Evolutionary conservation across 305 asterid species (phyloP).

Genomic region (Ilex paraguariensis): DNA sequence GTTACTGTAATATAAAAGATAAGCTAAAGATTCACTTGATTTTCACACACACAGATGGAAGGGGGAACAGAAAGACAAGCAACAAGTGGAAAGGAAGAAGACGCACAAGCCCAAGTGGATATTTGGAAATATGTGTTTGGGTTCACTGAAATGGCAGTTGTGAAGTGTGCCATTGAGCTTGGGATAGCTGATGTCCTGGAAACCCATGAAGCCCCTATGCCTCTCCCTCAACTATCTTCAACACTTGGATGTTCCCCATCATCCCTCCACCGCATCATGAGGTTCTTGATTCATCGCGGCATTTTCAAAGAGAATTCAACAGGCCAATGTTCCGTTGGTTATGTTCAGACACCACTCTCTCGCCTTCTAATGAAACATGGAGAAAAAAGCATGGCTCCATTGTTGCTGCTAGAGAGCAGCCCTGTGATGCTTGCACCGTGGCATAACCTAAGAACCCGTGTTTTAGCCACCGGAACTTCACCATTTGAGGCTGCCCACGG

Average conservation of each 20-base stretch:
- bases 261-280: slow-evolving; percentile 54
- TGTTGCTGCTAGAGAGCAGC: slow-evolving; percentile 51
- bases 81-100: slow-evolving; percentile 12
- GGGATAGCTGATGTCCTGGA: slow-evolving; percentile 57
- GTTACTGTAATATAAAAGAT: too few relatives aligned
- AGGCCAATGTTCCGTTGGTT: slow-evolving; percentile 11
- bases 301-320: slow-evolving; percentile 31
- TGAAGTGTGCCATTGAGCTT: slow-evolving; percentile 68
- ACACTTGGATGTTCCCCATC: slow-evolving; percentile 47
- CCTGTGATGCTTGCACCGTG: slow-evolving; percentile 64
- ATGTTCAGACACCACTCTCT: slow-evolving; percentile 52
- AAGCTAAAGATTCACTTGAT: too few relatives aligned
- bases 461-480: slow-evolving; percentile 1
- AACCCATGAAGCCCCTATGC: slow-evolving; percentile 27
- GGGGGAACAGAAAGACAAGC: slow-evolving; percentile 11
- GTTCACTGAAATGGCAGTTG: slow-evolving; percentile 61
- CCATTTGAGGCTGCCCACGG: slow-evolving; percentile 45
- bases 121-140: slow-evolving; percentile 61
- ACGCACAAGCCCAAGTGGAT: slow-evolving; percentile 31
- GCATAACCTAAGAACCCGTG: slow-evolving; percentile 38
- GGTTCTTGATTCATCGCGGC: slow-evolving; percentile 48
- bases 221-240: slow-evolving; percentile 37
- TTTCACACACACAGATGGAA: background rate
- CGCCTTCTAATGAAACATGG: slow-evolving; percentile 29
- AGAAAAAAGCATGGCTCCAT: slow-evolving; percentile 42